These are phyloP conservation scores for Colletotrichum melonis DNA, from an alignment of 2,329 filamentous ascomycete genomes.

Conservation along the genomic window DNA sequence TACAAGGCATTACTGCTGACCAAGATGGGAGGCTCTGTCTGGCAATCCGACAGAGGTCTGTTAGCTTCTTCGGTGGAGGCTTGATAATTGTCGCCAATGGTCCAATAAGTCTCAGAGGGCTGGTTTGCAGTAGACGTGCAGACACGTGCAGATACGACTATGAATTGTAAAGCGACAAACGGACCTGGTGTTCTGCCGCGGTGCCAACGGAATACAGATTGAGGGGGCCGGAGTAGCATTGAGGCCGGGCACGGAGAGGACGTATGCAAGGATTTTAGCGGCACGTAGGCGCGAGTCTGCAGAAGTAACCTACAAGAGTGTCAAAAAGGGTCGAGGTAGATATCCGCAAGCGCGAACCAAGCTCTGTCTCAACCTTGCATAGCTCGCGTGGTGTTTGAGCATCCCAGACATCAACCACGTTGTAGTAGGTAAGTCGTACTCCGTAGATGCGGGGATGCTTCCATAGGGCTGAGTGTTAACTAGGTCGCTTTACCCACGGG, in stretches of 20 bases:
- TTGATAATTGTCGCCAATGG: background rate
- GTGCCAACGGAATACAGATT: background rate
- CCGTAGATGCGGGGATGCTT: slow-evolving; percentile 2
- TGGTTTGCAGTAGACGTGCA: background rate
- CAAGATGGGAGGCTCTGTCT: background rate
- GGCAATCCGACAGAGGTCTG: background rate
- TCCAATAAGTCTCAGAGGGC: background rate
- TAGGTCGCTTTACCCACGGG: background rate
- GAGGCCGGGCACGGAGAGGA: background rate
- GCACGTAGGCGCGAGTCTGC: background rate
- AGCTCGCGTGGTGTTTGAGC: background rate
- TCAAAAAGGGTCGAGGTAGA: background rate
- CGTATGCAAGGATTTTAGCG: background rate
- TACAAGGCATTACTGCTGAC: slow-evolving; percentile 19
- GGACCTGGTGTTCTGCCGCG: background rate
- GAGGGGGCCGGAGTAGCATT: background rate
- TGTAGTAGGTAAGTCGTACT: background rate
- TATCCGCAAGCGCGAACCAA: background rate
- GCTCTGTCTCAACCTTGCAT: background rate
- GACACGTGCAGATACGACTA: background rate
- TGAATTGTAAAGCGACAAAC: background rate
- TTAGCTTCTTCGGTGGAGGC: background rate
- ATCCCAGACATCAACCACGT: background rate
- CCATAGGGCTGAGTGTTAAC: slow-evolving; percentile 21
- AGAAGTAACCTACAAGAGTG: too few relatives aligned